Evolutionary conservation across 352 stramenopile genomes (phyloP).

Genomic region (Globisporangium lucens): DNA sequence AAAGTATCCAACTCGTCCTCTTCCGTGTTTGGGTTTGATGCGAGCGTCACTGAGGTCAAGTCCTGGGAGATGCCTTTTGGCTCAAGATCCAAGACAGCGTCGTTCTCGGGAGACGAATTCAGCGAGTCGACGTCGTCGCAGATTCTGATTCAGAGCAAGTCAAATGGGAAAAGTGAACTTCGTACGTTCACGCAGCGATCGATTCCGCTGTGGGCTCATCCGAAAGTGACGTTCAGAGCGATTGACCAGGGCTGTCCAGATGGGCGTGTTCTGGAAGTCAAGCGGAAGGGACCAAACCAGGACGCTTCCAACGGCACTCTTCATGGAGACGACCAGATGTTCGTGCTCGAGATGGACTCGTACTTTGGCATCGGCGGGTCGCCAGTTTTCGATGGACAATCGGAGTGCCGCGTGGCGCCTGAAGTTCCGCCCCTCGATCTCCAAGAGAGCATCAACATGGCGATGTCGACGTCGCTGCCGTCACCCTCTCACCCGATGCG

Average conservation of each 20-base stretch:
- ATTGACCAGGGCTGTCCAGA: slow-evolving; percentile 46
- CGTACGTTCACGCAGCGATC: slow-evolving; percentile 61
- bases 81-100: slow-evolving; percentile 29
- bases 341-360: slow-evolving; percentile 85
- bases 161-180: slow-evolving; percentile 53
- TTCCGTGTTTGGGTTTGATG: slow-evolving; percentile 64
- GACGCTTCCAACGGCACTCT: slow-evolving; percentile 32
- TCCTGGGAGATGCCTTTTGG: slow-evolving; percentile 47
- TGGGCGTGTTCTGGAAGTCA: slow-evolving; percentile 64
- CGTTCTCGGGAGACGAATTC: slow-evolving; percentile 14
- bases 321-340: slow-evolving; percentile 63
- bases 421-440: slow-evolving; percentile 63
- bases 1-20: slow-evolving; percentile 35
- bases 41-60: slow-evolving; percentile 55
- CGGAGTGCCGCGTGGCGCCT: slow-evolving; percentile 26
- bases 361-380: slow-evolving; percentile 84
- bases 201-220: slow-evolving; percentile 72
- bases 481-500: slow-evolving; percentile 27
- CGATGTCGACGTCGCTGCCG: slow-evolving; percentile 64
- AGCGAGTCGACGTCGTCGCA: slow-evolving; percentile 7
- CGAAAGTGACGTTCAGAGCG: slow-evolving; percentile 67
- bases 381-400: slow-evolving; percentile 62
- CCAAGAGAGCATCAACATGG: slow-evolving; percentile 68
- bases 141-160: slow-evolving; percentile 17
- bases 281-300: slow-evolving; percentile 63